A percentile compares a stretch with the other conserved stretches of the same genome.
Conservation (phyloP, 2,329 filamentous ascomycete genomes). For the Fusarium sp. region DNA sequence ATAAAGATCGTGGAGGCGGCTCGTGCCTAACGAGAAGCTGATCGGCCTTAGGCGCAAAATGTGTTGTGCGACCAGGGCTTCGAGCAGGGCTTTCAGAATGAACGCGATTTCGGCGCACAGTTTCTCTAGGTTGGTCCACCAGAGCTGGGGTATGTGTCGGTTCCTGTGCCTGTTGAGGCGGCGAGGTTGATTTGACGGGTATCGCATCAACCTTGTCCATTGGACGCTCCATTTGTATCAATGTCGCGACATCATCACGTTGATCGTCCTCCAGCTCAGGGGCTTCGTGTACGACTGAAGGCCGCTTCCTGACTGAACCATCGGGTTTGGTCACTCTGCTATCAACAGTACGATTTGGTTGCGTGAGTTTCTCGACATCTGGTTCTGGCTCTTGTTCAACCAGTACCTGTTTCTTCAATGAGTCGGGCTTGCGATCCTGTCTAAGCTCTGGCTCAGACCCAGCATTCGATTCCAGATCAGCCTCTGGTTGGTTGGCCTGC, state of each 20-base stretch:
- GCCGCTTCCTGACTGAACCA: conserved; percentile 51
- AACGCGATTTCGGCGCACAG: conserved; percentile 51
- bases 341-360: neutral
- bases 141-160: neutral
- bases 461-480: conserved; percentile 22
- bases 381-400: conserved; percentile 18
- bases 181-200: conserved; percentile 47
- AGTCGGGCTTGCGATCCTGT: neutral
- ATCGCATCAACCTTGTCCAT: conserved; percentile 53
- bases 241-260: conserved; percentile 19
- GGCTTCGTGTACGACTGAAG: conserved; percentile 62
- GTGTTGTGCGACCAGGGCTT: conserved; percentile 74
- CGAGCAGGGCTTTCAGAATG: conserved; percentile 73
- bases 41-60: conserved; percentile 71
- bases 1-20: conserved; percentile 77
- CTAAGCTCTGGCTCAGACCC: conserved; percentile 23
- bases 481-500: conserved; percentile 1
- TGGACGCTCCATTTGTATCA: conserved; percentile 4
- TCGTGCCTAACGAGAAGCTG: conserved; percentile 72
- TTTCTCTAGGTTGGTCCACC: conserved; percentile 36
- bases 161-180: conserved; percentile 6
- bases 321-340: neutral
- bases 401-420: conserved; percentile 9
- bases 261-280: conserved; percentile 53
- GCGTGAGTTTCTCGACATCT: conserved; percentile 1